A percentile compares a stretch with the other conserved stretches of the same genome.
These are phyloP conservation scores for Picocystis salinarum DNA, from an alignment of 139 green algal species.

Conservation along the genomic window DNA sequence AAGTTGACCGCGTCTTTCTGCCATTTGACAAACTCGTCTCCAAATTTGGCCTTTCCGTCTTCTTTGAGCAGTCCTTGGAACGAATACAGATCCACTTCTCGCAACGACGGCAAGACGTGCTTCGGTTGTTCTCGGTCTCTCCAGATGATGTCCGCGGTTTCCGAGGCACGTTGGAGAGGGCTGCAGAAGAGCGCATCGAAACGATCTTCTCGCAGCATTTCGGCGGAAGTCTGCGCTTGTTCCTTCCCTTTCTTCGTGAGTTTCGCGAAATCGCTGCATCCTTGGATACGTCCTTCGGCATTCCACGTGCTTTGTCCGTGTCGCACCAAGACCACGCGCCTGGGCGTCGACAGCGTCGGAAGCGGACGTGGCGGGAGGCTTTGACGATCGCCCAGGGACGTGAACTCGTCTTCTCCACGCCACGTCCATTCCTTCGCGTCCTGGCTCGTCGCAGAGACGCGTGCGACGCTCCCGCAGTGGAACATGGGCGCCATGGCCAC, in stretches of 20 bases:
- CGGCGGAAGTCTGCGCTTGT: slow-evolving; percentile 47
- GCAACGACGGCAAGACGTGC: slow-evolving; percentile 26
- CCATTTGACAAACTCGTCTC: slow-evolving; percentile 51
- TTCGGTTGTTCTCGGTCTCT: slow-evolving; percentile 7
- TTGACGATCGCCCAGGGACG: slow-evolving; percentile 25
- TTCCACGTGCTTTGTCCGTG: slow-evolving; percentile 95
- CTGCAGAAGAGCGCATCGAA: slow-evolving; percentile 50
- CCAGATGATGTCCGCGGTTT: slow-evolving; percentile 72
- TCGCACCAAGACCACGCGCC: slow-evolving; percentile 59
- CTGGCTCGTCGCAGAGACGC: no score
- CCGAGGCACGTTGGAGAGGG: slow-evolving; percentile 47
- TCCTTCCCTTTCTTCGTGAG: slow-evolving; percentile 60
- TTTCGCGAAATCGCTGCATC: slow-evolving; percentile 61
- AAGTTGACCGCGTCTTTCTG: slow-evolving; percentile 55
- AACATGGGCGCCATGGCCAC: no score
- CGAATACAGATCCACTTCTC: slow-evolving; percentile 88
- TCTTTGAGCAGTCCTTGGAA: slow-evolving; percentile 82
- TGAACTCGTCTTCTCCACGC: slow-evolving; percentile 38
- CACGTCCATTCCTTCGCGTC: no score
- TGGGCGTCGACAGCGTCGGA: slow-evolving; percentile 16
- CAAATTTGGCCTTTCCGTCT: slow-evolving; percentile 48
- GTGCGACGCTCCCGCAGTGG: no score
- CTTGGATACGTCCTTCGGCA: slow-evolving; percentile 68
- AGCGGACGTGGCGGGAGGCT: slow-evolving; percentile 42
- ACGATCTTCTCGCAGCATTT: slow-evolving; percentile 35